Evolutionary conservation across 495 filamentous ascomycete species (phyloP).

Genomic region (Massariosphaeria phaeospora): DNA sequence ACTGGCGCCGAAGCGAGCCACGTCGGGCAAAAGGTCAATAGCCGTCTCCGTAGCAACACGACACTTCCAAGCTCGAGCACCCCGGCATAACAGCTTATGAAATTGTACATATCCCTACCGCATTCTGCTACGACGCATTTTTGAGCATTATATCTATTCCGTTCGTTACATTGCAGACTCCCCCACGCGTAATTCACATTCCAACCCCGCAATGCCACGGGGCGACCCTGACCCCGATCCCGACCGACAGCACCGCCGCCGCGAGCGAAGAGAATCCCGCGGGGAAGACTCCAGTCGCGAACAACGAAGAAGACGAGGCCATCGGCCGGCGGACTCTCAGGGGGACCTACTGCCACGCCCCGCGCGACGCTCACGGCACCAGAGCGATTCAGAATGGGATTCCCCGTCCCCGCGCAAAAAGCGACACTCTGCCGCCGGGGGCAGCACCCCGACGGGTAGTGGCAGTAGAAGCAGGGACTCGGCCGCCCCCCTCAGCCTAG

Average conservation of each 20-base stretch:
- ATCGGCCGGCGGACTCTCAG: constrained; percentile 40
- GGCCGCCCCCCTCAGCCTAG: constrained; percentile 34
- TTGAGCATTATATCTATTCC: not conserved
- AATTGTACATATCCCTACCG: constrained; percentile 20
- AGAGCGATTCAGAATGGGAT: constrained; percentile 29
- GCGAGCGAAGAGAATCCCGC: constrained; percentile 18
- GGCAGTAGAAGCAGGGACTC: constrained; percentile 7
- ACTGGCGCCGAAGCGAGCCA: constrained; percentile 8
- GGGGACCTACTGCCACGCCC: constrained; percentile 34
- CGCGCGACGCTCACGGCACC: constrained; percentile 2
- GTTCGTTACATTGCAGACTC: not conserved
- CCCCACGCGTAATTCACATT: not conserved
- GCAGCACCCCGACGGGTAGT: not conserved
- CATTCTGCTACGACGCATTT: not conserved
- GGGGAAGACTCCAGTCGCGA: not conserved
- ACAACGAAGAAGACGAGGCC: constrained; percentile 25
- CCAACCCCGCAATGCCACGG: constrained; percentile 18
- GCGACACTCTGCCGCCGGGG: not conserved
- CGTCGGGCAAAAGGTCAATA: constrained; percentile 18
- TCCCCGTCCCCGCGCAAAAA: constrained; percentile 25
- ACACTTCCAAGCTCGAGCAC: not conserved
- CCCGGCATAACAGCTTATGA: constrained; percentile 2
- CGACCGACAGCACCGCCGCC: constrained; percentile 19
- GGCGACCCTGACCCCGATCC: constrained; percentile 9
- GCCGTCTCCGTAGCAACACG: constrained; percentile 19